These are phyloP conservation scores for Daldinia childiae DNA, from an alignment of 495 filamentous ascomycete species.

Conservation along the genomic window DNA sequence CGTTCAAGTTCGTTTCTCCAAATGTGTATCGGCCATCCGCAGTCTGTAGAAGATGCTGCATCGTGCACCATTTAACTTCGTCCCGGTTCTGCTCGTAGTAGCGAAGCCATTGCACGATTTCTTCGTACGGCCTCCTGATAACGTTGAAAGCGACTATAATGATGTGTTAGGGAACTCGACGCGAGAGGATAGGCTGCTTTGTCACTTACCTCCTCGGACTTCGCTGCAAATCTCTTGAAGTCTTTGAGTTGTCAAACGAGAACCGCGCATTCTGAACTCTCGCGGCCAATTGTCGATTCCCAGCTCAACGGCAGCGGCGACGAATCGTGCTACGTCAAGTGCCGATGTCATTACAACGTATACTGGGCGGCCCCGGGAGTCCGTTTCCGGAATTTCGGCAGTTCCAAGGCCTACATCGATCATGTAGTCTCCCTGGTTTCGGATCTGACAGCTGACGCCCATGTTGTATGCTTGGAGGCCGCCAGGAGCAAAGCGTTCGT, in stretches of 20 bases:
- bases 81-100: slow-evolving; percentile 52
- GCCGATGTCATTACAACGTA: slow-evolving; percentile 72
- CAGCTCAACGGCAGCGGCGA: slow-evolving; percentile 68
- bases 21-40: slow-evolving; percentile 62
- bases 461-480: slow-evolving; percentile 67
- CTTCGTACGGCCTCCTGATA: slow-evolving; percentile 50
- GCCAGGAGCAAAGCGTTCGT: slow-evolving; percentile 74
- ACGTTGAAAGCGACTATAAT: slow-evolving; percentile 53
- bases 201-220: slow-evolving; percentile 52
- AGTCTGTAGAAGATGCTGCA: slow-evolving; percentile 60
- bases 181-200: neutral
- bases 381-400: slow-evolving; percentile 66
- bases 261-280: slow-evolving; percentile 72
- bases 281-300: slow-evolving; percentile 69
- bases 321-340: slow-evolving; percentile 71
- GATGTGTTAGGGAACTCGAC: slow-evolving; percentile 21
- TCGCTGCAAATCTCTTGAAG: slow-evolving; percentile 57
- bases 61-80: slow-evolving; percentile 48
- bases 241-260: slow-evolving; percentile 64
- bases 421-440: slow-evolving; percentile 69
- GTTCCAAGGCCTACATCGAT: slow-evolving; percentile 65
- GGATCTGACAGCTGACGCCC: slow-evolving; percentile 57
- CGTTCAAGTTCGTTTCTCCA: slow-evolving; percentile 56
- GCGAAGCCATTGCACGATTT: slow-evolving; percentile 54
- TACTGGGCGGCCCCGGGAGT: slow-evolving; percentile 58